phyloP scores from a whole-genome alignment of 768 basidiomycete species.

The Macrolepiota albuminosa region DNA sequence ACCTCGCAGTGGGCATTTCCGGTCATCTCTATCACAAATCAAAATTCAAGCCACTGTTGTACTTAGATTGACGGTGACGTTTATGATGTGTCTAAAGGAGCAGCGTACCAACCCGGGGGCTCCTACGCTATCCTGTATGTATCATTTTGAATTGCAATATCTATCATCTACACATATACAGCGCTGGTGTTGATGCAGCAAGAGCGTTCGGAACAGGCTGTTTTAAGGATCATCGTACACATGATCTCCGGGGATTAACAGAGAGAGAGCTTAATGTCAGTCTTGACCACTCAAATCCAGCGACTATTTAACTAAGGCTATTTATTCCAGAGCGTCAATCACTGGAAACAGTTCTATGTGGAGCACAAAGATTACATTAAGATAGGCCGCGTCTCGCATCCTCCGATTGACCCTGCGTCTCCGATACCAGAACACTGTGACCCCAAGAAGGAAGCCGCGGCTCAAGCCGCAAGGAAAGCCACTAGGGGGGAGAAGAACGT shows the following conservation, averaged over 20 bases:
- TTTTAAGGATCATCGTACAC: slow-evolving; percentile 85
- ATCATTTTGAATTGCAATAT: slow-evolving; percentile 8
- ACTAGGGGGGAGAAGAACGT: slow-evolving; percentile 19
- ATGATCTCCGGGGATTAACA: slow-evolving; percentile 81
- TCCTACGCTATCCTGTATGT: slow-evolving; percentile 70
- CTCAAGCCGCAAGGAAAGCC: slow-evolving; percentile 24
- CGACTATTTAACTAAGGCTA: not conserved
- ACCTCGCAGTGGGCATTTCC: slow-evolving; percentile 64
- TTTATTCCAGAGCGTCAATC: slow-evolving; percentile 54
- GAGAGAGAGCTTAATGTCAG: slow-evolving; percentile 68
- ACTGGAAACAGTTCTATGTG: slow-evolving; percentile 90
- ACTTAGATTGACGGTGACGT: slow-evolving; percentile 85
- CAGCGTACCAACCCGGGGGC: slow-evolving; percentile 86
- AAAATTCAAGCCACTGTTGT: not conserved
- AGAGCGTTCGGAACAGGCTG: slow-evolving; percentile 93
- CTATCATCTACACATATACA: slow-evolving; percentile 19
- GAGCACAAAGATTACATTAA: slow-evolving; percentile 77
- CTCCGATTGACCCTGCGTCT: slow-evolving; percentile 68
- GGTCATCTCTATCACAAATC: not conserved
- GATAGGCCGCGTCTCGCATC: slow-evolving; percentile 73
- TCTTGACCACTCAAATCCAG: slow-evolving; percentile 3
- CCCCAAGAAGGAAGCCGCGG: slow-evolving; percentile 45
- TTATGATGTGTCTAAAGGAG: slow-evolving; percentile 82
- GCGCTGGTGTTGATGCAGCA: slow-evolving; percentile 86
- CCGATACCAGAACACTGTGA: slow-evolving; percentile 76